A percentile compares a stretch with the other conserved stretches of the same genome.
These are phyloP conservation scores for Zygosaccharomyces bailii DNA, from an alignment of 805 yeast species.

Conservation along the genomic window DNA sequence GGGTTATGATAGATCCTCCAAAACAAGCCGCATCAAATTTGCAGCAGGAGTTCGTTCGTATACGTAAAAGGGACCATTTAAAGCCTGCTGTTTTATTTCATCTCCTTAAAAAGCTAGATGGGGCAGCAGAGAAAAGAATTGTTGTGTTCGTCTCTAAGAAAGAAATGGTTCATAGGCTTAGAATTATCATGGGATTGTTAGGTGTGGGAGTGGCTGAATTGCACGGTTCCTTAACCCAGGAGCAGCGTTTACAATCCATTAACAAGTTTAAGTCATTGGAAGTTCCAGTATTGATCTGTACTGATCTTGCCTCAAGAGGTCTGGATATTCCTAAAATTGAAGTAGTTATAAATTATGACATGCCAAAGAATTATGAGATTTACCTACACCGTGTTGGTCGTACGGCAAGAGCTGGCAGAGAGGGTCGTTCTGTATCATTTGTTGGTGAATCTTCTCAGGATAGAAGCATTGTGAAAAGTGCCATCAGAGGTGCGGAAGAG, in stretches of 20 bases:
- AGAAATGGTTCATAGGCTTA: slow-evolving; percentile 81
- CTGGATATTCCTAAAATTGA: slow-evolving; percentile 98
- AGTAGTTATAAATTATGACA: slow-evolving; percentile 88
- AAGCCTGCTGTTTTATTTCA: slow-evolving; percentile 81
- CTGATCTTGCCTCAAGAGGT: slow-evolving; percentile 99
- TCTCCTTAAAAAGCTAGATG: slow-evolving; percentile 63
- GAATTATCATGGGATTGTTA: slow-evolving; percentile 69
- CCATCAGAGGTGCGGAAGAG: slow-evolving; percentile 64
- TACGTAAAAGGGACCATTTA: slow-evolving; percentile 79
- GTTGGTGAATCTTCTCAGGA: slow-evolving; percentile 91
- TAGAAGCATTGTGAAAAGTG: slow-evolving; percentile 85
- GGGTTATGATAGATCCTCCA: slow-evolving; percentile 95
- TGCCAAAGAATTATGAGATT: slow-evolving; percentile 90
- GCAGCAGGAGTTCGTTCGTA: slow-evolving; percentile 90
- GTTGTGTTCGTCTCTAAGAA: slow-evolving; percentile 92
- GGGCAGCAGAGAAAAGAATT: slow-evolving; percentile 60
- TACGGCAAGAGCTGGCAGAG: slow-evolving; percentile 98
- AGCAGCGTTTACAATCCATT: slow-evolving; percentile 84
- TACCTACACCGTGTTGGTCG: slow-evolving; percentile 98
- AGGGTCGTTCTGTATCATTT: slow-evolving; percentile 87
- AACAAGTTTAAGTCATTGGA: slow-evolving; percentile 75
- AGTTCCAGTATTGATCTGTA: slow-evolving; percentile 88
- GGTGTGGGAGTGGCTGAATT: slow-evolving; percentile 77
- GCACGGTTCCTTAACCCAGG: slow-evolving; percentile 83
- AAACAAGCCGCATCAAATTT: slow-evolving; percentile 89